Evolutionary conservation across 176 grass and related monocot genomes (phyloP).

Genomic region (Sorghum bicolor): DNA sequence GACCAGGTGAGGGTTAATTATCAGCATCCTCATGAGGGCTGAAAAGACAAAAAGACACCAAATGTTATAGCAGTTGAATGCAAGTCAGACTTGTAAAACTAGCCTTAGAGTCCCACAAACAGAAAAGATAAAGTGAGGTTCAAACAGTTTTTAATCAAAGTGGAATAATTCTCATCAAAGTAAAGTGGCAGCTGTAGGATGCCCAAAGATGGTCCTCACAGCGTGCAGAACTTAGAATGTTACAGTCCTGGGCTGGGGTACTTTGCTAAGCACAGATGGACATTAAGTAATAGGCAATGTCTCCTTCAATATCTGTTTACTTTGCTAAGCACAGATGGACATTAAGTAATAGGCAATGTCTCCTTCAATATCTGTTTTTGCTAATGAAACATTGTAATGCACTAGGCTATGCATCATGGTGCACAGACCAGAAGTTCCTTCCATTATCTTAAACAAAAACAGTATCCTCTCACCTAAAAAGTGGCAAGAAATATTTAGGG

Average conservation of each 20-base stretch:
- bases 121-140: background rate
- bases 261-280: too few species aligned
- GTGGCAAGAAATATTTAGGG: background rate
- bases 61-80: conserved; percentile 6
- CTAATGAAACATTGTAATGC: background rate
- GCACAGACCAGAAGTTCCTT: background rate
- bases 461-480: background rate
- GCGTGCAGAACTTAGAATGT: background rate
- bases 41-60: conserved; percentile 26
- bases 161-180: background rate
- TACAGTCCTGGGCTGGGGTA: too few species aligned
- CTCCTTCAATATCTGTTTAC: too few species aligned
- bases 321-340: background rate
- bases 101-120: conserved; percentile 9
- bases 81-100: background rate
- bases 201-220: background rate
- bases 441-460: background rate
- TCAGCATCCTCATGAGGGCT: conserved; percentile 76
- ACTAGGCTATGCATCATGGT: background rate
- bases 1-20: conserved; percentile 44
- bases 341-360: too few species aligned
- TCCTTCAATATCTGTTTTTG: background rate
- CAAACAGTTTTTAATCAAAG: background rate
- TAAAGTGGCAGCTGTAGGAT: background rate
- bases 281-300: too few species aligned